Conservation (phyloP, 768 basidiomycete species). For the Coprinellus micaceus region DNA sequence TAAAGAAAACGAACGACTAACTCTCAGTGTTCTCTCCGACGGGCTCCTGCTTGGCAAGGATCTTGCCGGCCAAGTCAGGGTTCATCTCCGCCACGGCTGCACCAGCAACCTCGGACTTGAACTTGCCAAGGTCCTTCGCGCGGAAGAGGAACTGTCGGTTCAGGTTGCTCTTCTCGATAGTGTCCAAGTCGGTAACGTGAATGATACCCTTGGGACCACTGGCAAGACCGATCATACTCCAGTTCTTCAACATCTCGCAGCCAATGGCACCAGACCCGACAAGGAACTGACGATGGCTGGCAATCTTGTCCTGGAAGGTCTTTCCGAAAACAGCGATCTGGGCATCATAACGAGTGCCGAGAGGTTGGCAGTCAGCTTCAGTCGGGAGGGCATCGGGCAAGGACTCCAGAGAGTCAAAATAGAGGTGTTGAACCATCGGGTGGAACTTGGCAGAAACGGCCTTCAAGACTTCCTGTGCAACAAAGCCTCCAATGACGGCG, state of each 20-base stretch:
- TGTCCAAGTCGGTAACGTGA: slow-evolving; percentile 95
- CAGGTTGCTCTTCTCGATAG: slow-evolving; percentile 98
- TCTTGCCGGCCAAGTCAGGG: slow-evolving; percentile 81
- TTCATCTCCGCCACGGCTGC: slow-evolving; percentile 95
- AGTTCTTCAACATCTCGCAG: slow-evolving; percentile 99
- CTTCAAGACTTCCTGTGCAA: slow-evolving; percentile 96
- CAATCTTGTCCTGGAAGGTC: slow-evolving; percentile 87
- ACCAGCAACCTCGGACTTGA: slow-evolving; percentile 94
- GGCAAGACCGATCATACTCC: slow-evolving; percentile 97
- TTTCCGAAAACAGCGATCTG: slow-evolving; percentile 97
- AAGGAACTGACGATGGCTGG: slow-evolving; percentile 88
- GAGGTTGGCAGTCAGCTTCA: slow-evolving; percentile 80
- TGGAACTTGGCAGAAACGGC: slow-evolving; percentile 98
- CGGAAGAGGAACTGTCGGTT: slow-evolving; percentile 99
- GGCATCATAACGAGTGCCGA: slow-evolving; percentile 82
- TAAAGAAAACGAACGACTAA: slow-evolving; percentile 35
- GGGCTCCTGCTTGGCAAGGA: slow-evolving; percentile 84
- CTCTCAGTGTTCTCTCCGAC: slow-evolving; percentile 93
- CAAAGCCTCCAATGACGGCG: slow-evolving; percentile 95
- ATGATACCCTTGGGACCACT: slow-evolving; percentile 76
- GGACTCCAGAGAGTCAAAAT: slow-evolving; percentile 97
- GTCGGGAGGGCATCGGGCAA: slow-evolving; percentile 72
- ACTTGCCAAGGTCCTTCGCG: slow-evolving; percentile 91
- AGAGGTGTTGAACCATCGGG: slow-evolving; percentile 90
- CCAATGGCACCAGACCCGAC: slow-evolving; percentile 99